Evolutionary conservation across 2,329 filamentous ascomycete genomes (phyloP).

Genomic region (Neopestalotiopsis rosae): DNA sequence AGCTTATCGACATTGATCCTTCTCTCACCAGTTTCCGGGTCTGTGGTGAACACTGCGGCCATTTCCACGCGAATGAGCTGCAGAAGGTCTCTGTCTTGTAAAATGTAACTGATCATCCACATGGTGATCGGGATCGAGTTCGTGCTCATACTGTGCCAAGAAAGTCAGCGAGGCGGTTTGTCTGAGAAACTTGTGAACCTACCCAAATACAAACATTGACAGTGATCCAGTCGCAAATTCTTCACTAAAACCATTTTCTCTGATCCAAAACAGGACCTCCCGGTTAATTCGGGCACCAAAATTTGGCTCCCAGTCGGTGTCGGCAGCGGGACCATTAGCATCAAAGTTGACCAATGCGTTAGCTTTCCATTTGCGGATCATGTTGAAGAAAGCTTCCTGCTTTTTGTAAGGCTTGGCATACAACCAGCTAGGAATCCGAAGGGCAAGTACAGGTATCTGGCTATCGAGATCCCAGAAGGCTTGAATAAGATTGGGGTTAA

Average conservation of each 20-base stretch:
- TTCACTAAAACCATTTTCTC: slow-evolving; percentile 24
- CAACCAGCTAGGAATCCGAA: slow-evolving; percentile 30
- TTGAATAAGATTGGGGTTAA: slow-evolving; percentile 31
- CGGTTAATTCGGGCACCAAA: slow-evolving; percentile 32
- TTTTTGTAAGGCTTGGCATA: slow-evolving; percentile 23
- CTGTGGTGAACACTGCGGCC: slow-evolving; percentile 16
- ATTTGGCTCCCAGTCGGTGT: slow-evolving; percentile 33
- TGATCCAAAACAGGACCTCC: slow-evolving; percentile 26
- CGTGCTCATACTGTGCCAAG: slow-evolving; percentile 27
- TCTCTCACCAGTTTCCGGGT: slow-evolving; percentile 21
- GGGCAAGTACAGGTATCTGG: slow-evolving; percentile 24
- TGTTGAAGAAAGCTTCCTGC: slow-evolving; percentile 24
- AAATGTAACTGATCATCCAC: slow-evolving; percentile 35
- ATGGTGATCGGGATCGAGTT: slow-evolving; percentile 35
- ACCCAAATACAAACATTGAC: slow-evolving; percentile 21
- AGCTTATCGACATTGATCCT: slow-evolving; percentile 27
- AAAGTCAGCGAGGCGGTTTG: background rate
- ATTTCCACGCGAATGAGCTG: slow-evolving; percentile 29
- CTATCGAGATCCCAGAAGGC: slow-evolving; percentile 33
- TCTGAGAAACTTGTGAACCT: slow-evolving; percentile 8
- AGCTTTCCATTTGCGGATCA: slow-evolving; percentile 21
- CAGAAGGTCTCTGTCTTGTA: slow-evolving; percentile 28
- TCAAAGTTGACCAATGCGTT: slow-evolving; percentile 26
- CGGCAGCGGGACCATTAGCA: slow-evolving; percentile 21
- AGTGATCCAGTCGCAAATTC: slow-evolving; percentile 11